Conservation (phyloP, 2,329 filamentous ascomycete species). For the Alternaria brassicicola region DNA sequence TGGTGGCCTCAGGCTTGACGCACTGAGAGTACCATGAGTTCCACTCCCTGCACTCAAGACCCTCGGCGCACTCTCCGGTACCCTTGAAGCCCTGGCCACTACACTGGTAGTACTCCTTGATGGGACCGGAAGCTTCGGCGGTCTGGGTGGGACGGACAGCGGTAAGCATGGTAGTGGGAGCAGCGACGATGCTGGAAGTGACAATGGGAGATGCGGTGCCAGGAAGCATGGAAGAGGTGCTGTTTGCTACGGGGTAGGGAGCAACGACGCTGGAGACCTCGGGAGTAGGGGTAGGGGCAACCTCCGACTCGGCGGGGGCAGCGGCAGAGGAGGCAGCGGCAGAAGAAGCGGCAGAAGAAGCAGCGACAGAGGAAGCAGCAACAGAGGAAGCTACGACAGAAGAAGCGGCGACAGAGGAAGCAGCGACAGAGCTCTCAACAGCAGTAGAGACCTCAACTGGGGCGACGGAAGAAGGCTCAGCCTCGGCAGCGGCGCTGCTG, state of each 20-base stretch:
- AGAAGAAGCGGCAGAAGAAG: too few relatives aligned
- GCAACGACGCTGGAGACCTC: slow-evolving; percentile 2
- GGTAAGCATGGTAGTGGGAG: slow-evolving; percentile 32
- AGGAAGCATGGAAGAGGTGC: slow-evolving; percentile 10
- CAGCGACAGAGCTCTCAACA: slow-evolving; percentile 4
- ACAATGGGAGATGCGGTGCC: neutral
- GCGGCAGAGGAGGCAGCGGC: neutral
- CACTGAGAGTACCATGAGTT: slow-evolving; percentile 58
- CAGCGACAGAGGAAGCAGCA: slow-evolving; percentile 9
- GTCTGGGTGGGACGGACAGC: slow-evolving; percentile 29
- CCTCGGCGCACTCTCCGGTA: slow-evolving; percentile 47
- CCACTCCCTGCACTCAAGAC: slow-evolving; percentile 47
- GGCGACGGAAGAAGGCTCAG: slow-evolving; percentile 11
- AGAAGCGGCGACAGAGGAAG: slow-evolving; percentile 4
- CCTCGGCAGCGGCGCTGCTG: slow-evolving; percentile 10
- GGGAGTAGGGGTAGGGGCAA: slow-evolving; percentile 3
- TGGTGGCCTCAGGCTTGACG: slow-evolving; percentile 22
- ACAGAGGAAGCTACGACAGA: neutral
- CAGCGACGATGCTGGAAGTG: slow-evolving; percentile 1
- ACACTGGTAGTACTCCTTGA: slow-evolving; percentile 48
- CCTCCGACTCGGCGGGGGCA: slow-evolving; percentile 15
- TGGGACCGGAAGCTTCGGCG: slow-evolving; percentile 16
- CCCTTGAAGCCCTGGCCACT: slow-evolving; percentile 53
- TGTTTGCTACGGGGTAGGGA: slow-evolving; percentile 16
- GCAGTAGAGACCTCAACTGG: slow-evolving; percentile 13